Evolutionary conservation across 2,329 filamentous ascomycete species (phyloP).

Genomic region (Passalora sequoiae): DNA sequence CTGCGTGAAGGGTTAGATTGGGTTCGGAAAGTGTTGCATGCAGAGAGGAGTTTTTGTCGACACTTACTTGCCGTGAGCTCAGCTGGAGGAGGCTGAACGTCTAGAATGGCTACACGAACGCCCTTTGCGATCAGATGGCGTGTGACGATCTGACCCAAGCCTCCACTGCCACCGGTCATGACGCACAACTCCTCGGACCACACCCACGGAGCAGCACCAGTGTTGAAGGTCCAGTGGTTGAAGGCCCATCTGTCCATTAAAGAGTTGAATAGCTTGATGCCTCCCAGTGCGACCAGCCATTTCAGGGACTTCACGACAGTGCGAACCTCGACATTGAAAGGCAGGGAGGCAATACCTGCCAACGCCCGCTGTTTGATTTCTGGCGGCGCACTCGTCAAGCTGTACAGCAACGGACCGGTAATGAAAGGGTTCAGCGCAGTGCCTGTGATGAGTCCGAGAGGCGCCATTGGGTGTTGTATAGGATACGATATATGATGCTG

Average conservation of each 20-base stretch:
- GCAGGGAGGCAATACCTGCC: constrained; percentile 17
- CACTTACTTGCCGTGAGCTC: constrained; percentile 15
- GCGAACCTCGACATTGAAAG: constrained; percentile 22
- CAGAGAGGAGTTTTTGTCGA: too few relatives aligned
- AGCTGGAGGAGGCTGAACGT: constrained; percentile 34
- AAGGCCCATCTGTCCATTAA: constrained; percentile 20
- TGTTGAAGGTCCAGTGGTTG: constrained; percentile 33
- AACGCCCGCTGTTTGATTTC: constrained; percentile 11
- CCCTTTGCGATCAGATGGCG: constrained; percentile 31
- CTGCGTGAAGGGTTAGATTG: constrained; percentile 16
- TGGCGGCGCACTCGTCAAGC: constrained; percentile 17
- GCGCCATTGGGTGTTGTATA: not conserved
- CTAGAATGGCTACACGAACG: constrained; percentile 34
- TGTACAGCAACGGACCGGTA: constrained; percentile 11
- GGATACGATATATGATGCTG: not conserved
- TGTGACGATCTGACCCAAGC: constrained; percentile 34
- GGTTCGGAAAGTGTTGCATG: too few relatives aligned
- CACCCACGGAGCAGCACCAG: constrained; percentile 26
- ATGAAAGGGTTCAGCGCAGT: constrained; percentile 11
- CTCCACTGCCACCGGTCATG: constrained; percentile 31
- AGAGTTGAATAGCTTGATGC: constrained; percentile 22
- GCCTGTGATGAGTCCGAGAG: not conserved
- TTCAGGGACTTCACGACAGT: constrained; percentile 22
- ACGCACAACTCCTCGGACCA: constrained; percentile 29
- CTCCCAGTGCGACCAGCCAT: constrained; percentile 27